Percentiles rank a stretch among this genome's conserved stretches.
Evolutionary conservation across 1,284 basidiomycete genomes (phyloP).

Genomic region (Heterobasidion annosum): DNA sequence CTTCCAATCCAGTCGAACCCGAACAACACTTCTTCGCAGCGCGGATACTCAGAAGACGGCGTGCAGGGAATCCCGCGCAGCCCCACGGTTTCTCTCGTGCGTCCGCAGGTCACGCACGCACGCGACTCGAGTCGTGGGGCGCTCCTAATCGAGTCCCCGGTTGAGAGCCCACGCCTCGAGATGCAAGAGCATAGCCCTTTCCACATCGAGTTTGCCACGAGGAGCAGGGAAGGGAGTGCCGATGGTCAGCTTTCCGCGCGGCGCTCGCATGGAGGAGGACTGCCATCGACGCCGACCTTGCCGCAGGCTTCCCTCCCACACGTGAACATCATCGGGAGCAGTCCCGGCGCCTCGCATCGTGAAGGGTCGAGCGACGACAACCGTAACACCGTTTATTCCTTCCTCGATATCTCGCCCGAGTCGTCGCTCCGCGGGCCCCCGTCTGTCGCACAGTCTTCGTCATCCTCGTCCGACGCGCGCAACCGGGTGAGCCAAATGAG

Average conservation of each 20-base stretch:
- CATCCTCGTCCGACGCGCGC: conserved; percentile 5
- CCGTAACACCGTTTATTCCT: conserved; percentile 5
- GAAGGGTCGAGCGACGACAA: background rate
- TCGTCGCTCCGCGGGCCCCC: conserved; percentile 1
- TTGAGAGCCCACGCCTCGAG: conserved; percentile 1
- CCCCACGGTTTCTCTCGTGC: conserved; percentile 11
- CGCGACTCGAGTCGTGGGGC: conserved; percentile 10
- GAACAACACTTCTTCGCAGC: conserved; percentile 3
- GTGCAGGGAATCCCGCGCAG: conserved; percentile 12
- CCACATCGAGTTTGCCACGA: conserved; percentile 1
- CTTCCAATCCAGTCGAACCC: conserved; percentile 8
- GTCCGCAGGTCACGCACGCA: conserved; percentile 5
- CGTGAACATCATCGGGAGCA: background rate
- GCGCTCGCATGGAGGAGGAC: background rate
- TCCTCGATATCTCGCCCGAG: conserved; percentile 11
- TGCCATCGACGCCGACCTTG: conserved; percentile 1
- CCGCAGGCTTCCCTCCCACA: background rate
- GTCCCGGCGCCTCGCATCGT: background rate
- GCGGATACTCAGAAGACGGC: conserved; percentile 9
- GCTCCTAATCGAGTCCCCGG: conserved; percentile 5
- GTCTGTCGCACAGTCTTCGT: conserved; percentile 1
- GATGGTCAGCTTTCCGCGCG: background rate
- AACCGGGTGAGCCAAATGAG: conserved; percentile 5
- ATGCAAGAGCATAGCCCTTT: background rate
- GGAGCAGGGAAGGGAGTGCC: background rate